A percentile compares a stretch with the other conserved stretches of the same genome.
These are phyloP conservation scores for Yamadazyma sp. DNA, from an alignment of 1,139 yeast genomes.

Conservation along the genomic window DNA sequence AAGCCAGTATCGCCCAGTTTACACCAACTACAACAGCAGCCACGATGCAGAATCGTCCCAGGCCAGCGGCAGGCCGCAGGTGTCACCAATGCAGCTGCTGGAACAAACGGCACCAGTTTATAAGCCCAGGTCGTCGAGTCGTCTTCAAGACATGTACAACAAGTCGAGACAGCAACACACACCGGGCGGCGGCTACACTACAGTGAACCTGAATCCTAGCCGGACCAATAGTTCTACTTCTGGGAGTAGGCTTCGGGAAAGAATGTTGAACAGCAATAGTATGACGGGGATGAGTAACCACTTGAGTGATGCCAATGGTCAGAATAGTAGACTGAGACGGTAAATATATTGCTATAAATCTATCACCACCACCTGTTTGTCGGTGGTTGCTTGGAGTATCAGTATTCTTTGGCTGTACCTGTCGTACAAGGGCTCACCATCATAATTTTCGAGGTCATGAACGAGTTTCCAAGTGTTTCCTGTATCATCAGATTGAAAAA, in stretches of 20 bases:
- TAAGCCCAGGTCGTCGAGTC: slow-evolving; percentile 36
- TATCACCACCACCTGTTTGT: background rate
- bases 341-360: background rate
- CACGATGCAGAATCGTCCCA: slow-evolving; percentile 13
- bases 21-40: slow-evolving; percentile 21
- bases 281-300: slow-evolving; percentile 17
- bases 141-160: slow-evolving; percentile 44
- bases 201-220: slow-evolving; percentile 21
- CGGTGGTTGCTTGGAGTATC: slow-evolving; percentile 1
- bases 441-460: slow-evolving; percentile 1
- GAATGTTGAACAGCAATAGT: slow-evolving; percentile 29
- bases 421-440: slow-evolving; percentile 10
- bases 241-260: slow-evolving; percentile 38
- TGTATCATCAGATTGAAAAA: background rate
- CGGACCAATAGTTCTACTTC: slow-evolving; percentile 32
- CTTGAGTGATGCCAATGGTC: slow-evolving; percentile 7
- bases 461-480: slow-evolving; percentile 3
- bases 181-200: slow-evolving; percentile 35
- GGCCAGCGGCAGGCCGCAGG: slow-evolving; percentile 5
- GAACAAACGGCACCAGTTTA: slow-evolving; percentile 12
- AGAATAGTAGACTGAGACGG: background rate
- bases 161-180: slow-evolving; percentile 43
- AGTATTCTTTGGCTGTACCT: slow-evolving; percentile 4
- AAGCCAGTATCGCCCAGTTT: slow-evolving; percentile 29
- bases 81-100: slow-evolving; percentile 11